Base-by-base conservation (phyloP, 2,329 filamentous ascomycete genomes). In the Coniella vitis region DNA sequence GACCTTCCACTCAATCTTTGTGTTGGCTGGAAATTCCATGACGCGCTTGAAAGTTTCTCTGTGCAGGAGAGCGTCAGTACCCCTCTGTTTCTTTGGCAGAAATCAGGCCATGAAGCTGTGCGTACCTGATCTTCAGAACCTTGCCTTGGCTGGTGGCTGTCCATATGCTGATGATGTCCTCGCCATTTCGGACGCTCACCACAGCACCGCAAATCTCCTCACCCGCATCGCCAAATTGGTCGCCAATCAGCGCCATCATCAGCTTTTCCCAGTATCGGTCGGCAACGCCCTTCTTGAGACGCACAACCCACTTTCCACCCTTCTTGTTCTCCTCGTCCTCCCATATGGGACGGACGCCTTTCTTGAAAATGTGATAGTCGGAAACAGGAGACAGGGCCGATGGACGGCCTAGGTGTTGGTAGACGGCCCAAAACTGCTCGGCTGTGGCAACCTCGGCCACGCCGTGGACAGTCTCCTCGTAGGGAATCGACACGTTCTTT, bases 111-210 rank as follows among this genome's bases (percentile, higher is more conserved):
- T n/a, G n/a, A n/a, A n/a, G n/a, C n/a, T n/a, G n/a, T n/a, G n/a
- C 82, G 59, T 79, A 95, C 86, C 91, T 84, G 62, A 98, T 95
- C 74, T 95, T 96, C 60, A 97, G 86, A 67, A 96, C 94, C 61
- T 89, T 84, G 55, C 90, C 89, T 38, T 90, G 91, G 62, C 95
- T 88, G 60, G 88, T 93, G 66, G 90, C 87, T 48, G 90, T 95
- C 93, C 93, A 98, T 63, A 98, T 90, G 70, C 90, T 96, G 66
- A 98, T 78, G 54, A 97, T 94, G 64, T 98, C 93, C 70, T 98
- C 93, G 38, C 90, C 91, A 61, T 90, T 95, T 54, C 93, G 80
- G 55, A 98, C 87, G 65, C 90, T 97, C 38, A 98, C 77, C 25
- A 98, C 93, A 47, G 87, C 89, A 52, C 93, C 93, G 63, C 91